Base-by-base conservation (phyloP, 139 green algal genomes). In the Chara braunii region DNA sequence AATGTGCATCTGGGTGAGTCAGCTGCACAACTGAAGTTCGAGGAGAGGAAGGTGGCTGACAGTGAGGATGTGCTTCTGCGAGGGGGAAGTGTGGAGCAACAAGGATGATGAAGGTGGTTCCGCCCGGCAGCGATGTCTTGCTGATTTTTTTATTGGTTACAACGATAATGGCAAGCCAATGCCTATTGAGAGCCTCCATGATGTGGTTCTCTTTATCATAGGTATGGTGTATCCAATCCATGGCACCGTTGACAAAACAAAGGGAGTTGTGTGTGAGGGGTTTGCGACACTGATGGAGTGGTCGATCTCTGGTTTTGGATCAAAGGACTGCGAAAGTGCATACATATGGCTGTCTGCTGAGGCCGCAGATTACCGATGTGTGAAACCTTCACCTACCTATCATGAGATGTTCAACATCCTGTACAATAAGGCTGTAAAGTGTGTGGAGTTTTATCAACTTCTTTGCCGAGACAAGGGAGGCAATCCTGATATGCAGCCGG, bases 391-490 rank as follows among this genome's bases (percentile, higher is more conserved):
- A 18, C 23, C 51, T 23, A 68, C 50, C n/a, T 60, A 70, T 29
- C 51, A 64, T 24, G 54, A 70, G 50, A 12, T 64, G 11, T 70
- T 72, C 24, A 50, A 31, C 0, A 30, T 29, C 43, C 12, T 68
- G 2, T 44, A 63, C 32, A 58, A 75, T 28, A 72, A 63, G 34
- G 58, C 58, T 12, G 42, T 63, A 43, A 28, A 64, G 35, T 72
- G 36, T 22, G 37, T 62, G 22, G 37, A 70, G 28, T 32, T 72
- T 1, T 75, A 50, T 58, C 40, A 48, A n/a, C 44, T 34, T 1
- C 59, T 75, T 6, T 66, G 44, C 36, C 61, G 62, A 37, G 33
- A 43, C 4, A 35, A 72, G 23, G 67, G 67, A 3, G 67, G 67
- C 14, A 44, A 72, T 52, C 67, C 67, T 31, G 62, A 29, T 31